phyloP scores from a whole-genome alignment of 1,284 basidiomycete species.

The Cutaneotrichosporon dermatis region DNA sequence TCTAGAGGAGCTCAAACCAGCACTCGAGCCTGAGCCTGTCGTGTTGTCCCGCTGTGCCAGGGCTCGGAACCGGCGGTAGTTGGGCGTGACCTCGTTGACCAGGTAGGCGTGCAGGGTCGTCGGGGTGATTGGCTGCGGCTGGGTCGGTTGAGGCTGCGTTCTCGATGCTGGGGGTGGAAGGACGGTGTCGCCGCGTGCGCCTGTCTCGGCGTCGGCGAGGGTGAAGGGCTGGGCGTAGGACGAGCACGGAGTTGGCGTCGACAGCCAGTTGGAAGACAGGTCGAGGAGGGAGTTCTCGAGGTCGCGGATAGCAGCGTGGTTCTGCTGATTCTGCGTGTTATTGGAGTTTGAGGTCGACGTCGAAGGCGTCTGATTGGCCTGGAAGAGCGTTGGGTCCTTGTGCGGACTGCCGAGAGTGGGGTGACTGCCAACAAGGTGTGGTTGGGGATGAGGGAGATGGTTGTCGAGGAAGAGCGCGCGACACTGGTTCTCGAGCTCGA shows the following conservation, averaged over 20 bases:
- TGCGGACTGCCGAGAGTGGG: no score
- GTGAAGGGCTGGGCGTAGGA: not conserved
- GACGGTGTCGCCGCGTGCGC: not conserved
- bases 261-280: not conserved
- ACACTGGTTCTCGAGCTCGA: not conserved
- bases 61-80: constrained; percentile 3
- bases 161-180: no score
- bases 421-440: not conserved
- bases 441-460: no score
- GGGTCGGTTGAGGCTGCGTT: not conserved
- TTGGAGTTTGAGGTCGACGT: no score
- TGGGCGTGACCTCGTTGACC: constrained; percentile 1
- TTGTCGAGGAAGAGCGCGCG: no score
- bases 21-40: no score
- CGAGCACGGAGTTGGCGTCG: no score
- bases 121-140: not conserved
- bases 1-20: no score
- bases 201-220: not conserved
- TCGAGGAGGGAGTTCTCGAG: not conserved
- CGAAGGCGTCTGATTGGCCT: no score
- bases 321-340: no score
- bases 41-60: no score
- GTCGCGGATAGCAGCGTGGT: not conserved
- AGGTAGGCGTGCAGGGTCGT: not conserved
- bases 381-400: not conserved